Percentiles rank a stretch among this genome's conserved stretches.
Evolutionary conservation across 208 protist species (phyloP).

Genomic region (Tritrichomonas musculus): DNA sequence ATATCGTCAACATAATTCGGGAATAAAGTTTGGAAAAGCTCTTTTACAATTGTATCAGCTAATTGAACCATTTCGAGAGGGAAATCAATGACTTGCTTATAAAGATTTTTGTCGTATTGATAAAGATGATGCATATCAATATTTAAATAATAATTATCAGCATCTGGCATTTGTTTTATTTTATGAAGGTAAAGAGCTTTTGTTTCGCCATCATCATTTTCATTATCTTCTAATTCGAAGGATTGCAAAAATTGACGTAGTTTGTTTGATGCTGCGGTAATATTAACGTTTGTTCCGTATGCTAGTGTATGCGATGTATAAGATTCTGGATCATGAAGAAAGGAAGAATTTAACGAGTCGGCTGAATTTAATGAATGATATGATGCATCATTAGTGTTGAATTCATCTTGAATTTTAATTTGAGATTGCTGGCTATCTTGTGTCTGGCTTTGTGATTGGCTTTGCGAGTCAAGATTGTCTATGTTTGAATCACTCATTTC

Average conservation of each 20-base stretch:
- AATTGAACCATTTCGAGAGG: conserved; percentile 28
- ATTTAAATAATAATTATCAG: not conserved
- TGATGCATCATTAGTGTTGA: not conserved
- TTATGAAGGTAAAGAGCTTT: not conserved
- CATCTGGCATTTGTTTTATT: not conserved
- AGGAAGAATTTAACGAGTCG: not conserved
- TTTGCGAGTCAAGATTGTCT: not conserved
- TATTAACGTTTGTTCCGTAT: conserved; percentile 6
- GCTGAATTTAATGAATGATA: not conserved
- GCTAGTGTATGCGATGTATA: conserved; percentile 13
- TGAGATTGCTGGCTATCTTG: not conserved
- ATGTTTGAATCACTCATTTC: too few relatives aligned
- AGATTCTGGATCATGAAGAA: not conserved
- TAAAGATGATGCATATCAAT: not conserved
- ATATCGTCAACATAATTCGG: not conserved
- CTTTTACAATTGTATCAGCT: not conserved
- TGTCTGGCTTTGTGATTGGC: not conserved
- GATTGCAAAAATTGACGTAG: not conserved
- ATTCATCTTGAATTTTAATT: not conserved
- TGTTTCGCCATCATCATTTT: not conserved
- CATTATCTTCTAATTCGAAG: not conserved
- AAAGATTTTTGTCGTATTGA: not conserved
- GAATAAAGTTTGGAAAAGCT: conserved; percentile 5
- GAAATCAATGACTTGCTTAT: not conserved
- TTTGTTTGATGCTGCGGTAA: not conserved